Evolutionary conservation across 2,329 filamentous ascomycete species (phyloP).

Genomic region (Alternaria gansuensis): DNA sequence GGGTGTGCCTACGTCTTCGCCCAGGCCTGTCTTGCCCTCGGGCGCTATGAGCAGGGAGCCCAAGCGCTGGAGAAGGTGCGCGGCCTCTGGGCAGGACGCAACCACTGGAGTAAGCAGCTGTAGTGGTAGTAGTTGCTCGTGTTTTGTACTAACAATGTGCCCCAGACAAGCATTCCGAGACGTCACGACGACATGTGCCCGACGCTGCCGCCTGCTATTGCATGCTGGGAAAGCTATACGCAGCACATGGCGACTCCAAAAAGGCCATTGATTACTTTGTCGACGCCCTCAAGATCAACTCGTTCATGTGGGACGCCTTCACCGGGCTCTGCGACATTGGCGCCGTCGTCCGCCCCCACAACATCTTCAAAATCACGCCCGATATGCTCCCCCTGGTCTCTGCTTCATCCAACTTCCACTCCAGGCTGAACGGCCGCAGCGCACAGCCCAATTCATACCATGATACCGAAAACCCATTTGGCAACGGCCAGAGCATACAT

Average conservation of each 20-base stretch:
- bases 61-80: conserved; percentile 83
- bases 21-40: conserved; percentile 83
- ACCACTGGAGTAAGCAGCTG: conserved; percentile 73
- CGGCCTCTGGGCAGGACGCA: conserved; percentile 76
- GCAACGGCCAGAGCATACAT: conserved; percentile 51
- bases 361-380: conserved; percentile 81
- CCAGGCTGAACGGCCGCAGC: conserved; percentile 57
- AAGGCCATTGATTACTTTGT: conserved; percentile 88
- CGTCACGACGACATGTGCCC: conserved; percentile 75
- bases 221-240: conserved; percentile 86
- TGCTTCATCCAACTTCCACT: conserved; percentile 51
- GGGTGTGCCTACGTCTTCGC: conserved; percentile 93
- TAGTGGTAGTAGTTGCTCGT: not conserved
- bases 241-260: conserved; percentile 79
- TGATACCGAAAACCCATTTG: conserved; percentile 60
- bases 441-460: conserved; percentile 37
- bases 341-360: conserved; percentile 79
- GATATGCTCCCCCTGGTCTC: conserved; percentile 63
- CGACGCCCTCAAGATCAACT: conserved; percentile 86
- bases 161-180: conserved; percentile 76
- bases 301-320: conserved; percentile 99
- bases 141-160: conserved; percentile 20
- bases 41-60: conserved; percentile 81
- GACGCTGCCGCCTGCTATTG: conserved; percentile 86
- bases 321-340: conserved; percentile 83